Base-by-base conservation (phyloP, 805 yeast genomes). In the Myxozyma sirexii region DNA sequence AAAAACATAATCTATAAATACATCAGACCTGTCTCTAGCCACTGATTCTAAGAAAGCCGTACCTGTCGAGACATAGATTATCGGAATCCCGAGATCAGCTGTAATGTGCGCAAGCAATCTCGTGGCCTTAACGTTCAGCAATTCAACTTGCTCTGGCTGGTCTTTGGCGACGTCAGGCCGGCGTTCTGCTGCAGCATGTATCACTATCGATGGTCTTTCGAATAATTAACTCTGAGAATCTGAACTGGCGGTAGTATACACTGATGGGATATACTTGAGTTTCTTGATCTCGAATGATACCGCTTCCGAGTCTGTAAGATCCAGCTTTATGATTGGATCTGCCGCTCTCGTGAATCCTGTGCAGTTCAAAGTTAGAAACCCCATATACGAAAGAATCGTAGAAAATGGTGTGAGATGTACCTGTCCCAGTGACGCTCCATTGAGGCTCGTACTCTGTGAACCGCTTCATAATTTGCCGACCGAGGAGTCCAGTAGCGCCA, bases 401-500 rank as follows among this genome's bases (percentile, higher is more conserved):
- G 13, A 31, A 44, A 35, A 29, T 6, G 3, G 8, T 23, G 26
- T 17, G 23, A 26, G 2, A 15, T 45, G 6, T 44, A 56, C 66
- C 66, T 17, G 64, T 53, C 3, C 57, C 57, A 5, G 51, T 42
- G 29, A 49, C 57, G 1, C 42, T 37, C 66, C 66, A 62, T 21
- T 21, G 27, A 3, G 52, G 39, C 15, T 44, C 26, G 26, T 49
- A 39, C n/a, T 55, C 55, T 3, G 23, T 39, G 33, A 62, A 62
- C 37, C 49, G 51, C 31, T 47, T 52, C 29, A 42, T 31, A 8
- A 57, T 39, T 12, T 47, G 54, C 4, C 61, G 59, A 37, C 66
- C 66, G 4, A 62, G 57, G 10, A 62, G 44, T 1, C 66, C 66
- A 5, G 66, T 60, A 2, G 64, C 64, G 10, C 66, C 66, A 12